Evolutionary conservation across 2,329 filamentous ascomycete genomes (phyloP), one percentile per base, ranked within the genome.

Genomic region (Botrytis elliptica): DNA sequence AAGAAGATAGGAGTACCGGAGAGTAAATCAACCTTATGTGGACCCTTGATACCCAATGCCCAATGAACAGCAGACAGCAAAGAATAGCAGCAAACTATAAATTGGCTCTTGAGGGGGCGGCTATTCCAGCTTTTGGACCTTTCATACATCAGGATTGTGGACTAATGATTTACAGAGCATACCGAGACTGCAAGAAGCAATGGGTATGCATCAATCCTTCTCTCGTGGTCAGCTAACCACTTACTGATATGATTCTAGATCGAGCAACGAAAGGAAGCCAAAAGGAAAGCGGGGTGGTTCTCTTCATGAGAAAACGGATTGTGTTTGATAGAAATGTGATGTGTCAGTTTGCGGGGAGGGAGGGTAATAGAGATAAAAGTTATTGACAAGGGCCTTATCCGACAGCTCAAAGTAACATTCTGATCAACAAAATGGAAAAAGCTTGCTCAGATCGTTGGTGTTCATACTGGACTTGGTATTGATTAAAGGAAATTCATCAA

Each of bases 171-270:
- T 42, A 55, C n/a, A 97, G 94, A 84, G 94, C 94, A 69, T 98
- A 98, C 83, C 90, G 94, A 74, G 94, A 97, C 76, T 98, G 95
- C 84, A 98, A 98, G 83, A 95, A 97, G 84, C 88, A 91, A 85
- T 98, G 95, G 95, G 94, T 97, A 87, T 79, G 89, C 75, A n/a
- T 40, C 16, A n/a, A 49, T 29, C 38, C 36, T 57, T 49, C 49
- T n/a, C 4, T 40, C 7, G 9, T 22, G 36, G 6, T 14, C 38
- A 40, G 46, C 44, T 52, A 38, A n/a, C 22, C n/a, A 33, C 49
- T 44, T 70, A 36, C 59, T 71, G 25, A 71, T 22, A 49, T 71
- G n/a, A 29, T 42, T 42, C 42, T 75, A 86, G 85, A 83, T 83
- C 77, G 81, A 83, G 42, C 84, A 85, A 76, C 82, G 84, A 77